Evolutionary conservation across 169 alveolate genomes (phyloP).

Genomic region (Besnoitia besnoiti): DNA sequence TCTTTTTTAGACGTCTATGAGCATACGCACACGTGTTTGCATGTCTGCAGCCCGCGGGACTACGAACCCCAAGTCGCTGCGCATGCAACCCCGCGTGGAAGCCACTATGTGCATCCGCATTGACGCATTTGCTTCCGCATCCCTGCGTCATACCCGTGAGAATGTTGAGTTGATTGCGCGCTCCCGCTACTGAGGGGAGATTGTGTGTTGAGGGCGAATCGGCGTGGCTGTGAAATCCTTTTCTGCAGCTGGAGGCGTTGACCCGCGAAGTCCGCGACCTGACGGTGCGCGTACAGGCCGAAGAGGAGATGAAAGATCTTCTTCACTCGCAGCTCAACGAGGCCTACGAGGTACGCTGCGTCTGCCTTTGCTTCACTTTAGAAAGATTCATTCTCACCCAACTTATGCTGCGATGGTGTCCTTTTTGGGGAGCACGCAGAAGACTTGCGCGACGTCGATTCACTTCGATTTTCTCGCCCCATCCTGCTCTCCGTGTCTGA

Average conservation of each 20-base stretch:
- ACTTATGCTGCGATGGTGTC: background rate
- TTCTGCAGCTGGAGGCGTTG: conserved; percentile 56
- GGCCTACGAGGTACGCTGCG: conserved; percentile 51
- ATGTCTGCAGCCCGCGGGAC: too few species aligned
- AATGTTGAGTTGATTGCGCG: too few species aligned
- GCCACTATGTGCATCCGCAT: too few species aligned
- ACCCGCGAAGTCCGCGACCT: conserved; percentile 54
- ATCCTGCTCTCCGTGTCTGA: background rate
- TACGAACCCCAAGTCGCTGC: too few species aligned
- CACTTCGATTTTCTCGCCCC: background rate
- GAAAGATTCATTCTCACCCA: background rate
- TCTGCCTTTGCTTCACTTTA: background rate
- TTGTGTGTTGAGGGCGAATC: too few species aligned
- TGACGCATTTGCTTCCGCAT: too few species aligned
- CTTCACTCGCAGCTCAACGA: conserved; percentile 56
- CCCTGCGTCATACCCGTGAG: too few species aligned
- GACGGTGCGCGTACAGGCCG: conserved; percentile 48
- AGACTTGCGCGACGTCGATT: background rate
- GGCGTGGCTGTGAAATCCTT: too few species aligned
- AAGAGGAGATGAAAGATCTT: conserved; percentile 53
- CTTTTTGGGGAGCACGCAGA: background rate
- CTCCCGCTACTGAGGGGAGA: too few species aligned
- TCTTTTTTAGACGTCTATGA: too few species aligned
- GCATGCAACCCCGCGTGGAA: too few species aligned
- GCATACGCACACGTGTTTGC: too few species aligned